Evolutionary conservation across 495 filamentous ascomycete genomes (phyloP).

Genomic region (Xylaria scruposa): DNA sequence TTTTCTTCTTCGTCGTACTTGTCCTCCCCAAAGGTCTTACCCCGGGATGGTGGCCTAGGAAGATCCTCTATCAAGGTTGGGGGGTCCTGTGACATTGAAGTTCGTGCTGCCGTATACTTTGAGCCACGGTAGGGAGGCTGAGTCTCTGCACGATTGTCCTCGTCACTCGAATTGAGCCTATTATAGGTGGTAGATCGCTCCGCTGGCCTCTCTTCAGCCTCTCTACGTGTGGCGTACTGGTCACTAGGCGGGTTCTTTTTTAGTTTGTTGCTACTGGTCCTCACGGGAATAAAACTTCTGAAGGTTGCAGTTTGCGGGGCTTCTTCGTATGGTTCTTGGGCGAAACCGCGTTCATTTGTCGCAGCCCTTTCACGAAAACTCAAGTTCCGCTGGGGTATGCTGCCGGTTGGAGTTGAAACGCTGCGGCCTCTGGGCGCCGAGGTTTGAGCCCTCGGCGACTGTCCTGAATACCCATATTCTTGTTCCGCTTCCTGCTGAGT

Average conservation of each 20-base stretch:
- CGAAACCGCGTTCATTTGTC: constrained; percentile 43
- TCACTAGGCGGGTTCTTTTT: constrained; percentile 54
- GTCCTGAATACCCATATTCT: constrained; percentile 36
- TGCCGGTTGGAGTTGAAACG: constrained; percentile 31
- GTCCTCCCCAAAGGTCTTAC: constrained; percentile 35
- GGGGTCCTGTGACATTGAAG: constrained; percentile 10
- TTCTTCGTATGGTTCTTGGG: constrained; percentile 35
- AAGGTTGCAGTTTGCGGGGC: constrained; percentile 36
- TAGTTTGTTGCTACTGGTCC: constrained; percentile 55
- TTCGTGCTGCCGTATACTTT: constrained; percentile 7
- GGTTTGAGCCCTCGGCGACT: constrained; percentile 37
- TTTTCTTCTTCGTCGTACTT: constrained; percentile 34
- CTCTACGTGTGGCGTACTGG: constrained; percentile 40
- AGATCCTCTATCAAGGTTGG: constrained; percentile 27
- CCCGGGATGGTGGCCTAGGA: constrained; percentile 35
- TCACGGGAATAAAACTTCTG: constrained; percentile 38
- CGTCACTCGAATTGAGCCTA: constrained; percentile 23
- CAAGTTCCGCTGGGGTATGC: constrained; percentile 53
- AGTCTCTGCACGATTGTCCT: constrained; percentile 10
- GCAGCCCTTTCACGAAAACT: constrained; percentile 58
- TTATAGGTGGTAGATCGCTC: constrained; percentile 31
- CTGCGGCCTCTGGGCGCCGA: constrained; percentile 40
- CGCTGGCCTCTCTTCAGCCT: constrained; percentile 39
- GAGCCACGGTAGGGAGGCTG: neutral
- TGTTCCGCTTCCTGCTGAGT: constrained; percentile 46